Evolutionary conservation across 1,139 yeast genomes (phyloP), one percentile per base, ranked within the genome.

Genomic region (Pichia sp.): DNA sequence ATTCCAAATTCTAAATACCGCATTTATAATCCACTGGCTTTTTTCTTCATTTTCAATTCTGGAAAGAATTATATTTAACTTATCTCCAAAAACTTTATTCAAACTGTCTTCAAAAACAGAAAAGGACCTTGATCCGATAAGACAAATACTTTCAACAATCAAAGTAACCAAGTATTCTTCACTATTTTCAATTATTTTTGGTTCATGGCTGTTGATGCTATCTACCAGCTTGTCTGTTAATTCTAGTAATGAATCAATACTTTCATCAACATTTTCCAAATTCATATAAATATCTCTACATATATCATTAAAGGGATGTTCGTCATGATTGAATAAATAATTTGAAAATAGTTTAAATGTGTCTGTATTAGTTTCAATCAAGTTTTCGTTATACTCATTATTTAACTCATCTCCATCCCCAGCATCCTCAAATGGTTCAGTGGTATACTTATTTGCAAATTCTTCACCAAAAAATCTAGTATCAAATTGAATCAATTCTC

Each of bases 81-180:
- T 64, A 4, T 52, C 56, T 11, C 60, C 59, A 40, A 59, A 53
- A 15, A 64, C 52, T 42, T 62, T 64, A 18, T 63, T 48, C 13
- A 66, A 64, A n/a, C 67, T 64, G 12, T 63, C 64, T 45, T 63
- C 66, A 39, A 89, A 89, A 49, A 95, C 95, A 24, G 95, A 86
- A 42, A 90, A 76, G 0, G 97, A 89, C 62, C 97, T 77, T 42
- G 88, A 84, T 25, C 97, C 97, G 52, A 89, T 81, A 59, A 81
- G 83, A 43, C 94, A 85, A 48, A 88, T 74, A 0, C 85, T 74
- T 60, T 87, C 90, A 56, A 84, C 73, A 24, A 89, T 67, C 26
- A 86, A 68, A 35, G 84, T 78, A 39, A 84, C 71, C 39, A 80
- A 63, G 51, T 82, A 69, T 54, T 74, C 65, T 56, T 74, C 69